A percentile compares a stretch with the other conserved stretches of the same genome.
Evolutionary conservation across 1,284 basidiomycete genomes (phyloP).

Genomic region (Tremellales sp.): DNA sequence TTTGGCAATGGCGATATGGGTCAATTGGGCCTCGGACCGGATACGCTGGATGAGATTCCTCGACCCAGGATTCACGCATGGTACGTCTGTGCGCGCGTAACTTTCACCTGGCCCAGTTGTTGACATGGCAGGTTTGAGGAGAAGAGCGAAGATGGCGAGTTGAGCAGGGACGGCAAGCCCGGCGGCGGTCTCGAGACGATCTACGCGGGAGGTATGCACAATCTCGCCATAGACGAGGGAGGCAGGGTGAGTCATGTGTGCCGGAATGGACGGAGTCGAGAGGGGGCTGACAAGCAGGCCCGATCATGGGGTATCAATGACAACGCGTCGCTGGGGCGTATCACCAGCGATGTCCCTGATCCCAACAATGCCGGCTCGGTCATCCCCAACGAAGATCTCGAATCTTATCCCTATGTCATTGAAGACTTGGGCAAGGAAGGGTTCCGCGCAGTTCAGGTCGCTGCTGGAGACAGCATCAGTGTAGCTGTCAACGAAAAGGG

Average conservation of each 20-base stretch:
- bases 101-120: not conserved
- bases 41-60: constrained; percentile 62
- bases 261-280: not conserved
- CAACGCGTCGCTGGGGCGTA: constrained; percentile 81
- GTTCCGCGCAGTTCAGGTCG: constrained; percentile 77
- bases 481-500: constrained; percentile 74
- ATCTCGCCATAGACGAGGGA: constrained; percentile 74
- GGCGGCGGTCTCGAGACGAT: constrained; percentile 66
- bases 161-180: constrained; percentile 53
- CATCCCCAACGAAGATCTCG: constrained; percentile 71
- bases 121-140: constrained; percentile 46
- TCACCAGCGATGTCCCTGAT: constrained; percentile 67
- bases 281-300: constrained; percentile 52
- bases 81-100: constrained; percentile 23
- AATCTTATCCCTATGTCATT: constrained; percentile 68
- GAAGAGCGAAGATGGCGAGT: constrained; percentile 42
- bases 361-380: constrained; percentile 54
- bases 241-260: constrained; percentile 64
- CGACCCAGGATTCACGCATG: constrained; percentile 63
- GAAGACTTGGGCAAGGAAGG: constrained; percentile 63
- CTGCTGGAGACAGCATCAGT: constrained; percentile 79
- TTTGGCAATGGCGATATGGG: constrained; percentile 84
- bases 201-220: constrained; percentile 78
- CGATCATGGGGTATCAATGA: constrained; percentile 91
- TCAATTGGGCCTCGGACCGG: constrained; percentile 75